These are phyloP conservation scores for Ceriops tagal DNA, from an alignment of 345 rosid species.

Conservation along the genomic window DNA sequence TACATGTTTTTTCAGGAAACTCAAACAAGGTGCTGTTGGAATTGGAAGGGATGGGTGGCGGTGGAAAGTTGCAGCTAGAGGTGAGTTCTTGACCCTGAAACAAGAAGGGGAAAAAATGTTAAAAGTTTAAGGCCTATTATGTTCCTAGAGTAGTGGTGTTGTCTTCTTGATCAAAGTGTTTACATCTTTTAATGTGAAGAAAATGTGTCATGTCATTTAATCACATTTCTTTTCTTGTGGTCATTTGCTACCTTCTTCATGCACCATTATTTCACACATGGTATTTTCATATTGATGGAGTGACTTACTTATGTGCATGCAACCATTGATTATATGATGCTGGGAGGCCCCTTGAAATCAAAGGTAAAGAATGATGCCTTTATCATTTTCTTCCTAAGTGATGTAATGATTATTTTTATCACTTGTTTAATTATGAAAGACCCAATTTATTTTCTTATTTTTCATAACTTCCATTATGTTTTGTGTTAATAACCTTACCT, in stretches of 20 bases:
- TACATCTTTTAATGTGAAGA: no score
- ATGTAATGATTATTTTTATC: no score
- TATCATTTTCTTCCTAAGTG: no score
- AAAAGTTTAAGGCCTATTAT: no score
- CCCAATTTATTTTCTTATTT: background rate
- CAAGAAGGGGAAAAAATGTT: background rate
- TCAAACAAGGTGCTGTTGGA: slow-evolving; percentile 63
- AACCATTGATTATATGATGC: background rate
- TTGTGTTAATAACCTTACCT: background rate
- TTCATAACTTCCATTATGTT: slow-evolving; percentile 2
- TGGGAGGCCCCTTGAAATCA: background rate
- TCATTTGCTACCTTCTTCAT: background rate
- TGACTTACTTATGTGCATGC: slow-evolving; percentile 4
- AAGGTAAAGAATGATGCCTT: slow-evolving; percentile 15
- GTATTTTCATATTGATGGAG: slow-evolving; percentile 18
- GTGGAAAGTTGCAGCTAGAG: slow-evolving; percentile 85
- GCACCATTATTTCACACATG: slow-evolving; percentile 8
- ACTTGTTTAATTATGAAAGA: no score
- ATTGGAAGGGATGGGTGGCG: slow-evolving; percentile 97
- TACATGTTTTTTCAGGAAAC: slow-evolving; percentile 48
- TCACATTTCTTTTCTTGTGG: slow-evolving; percentile 5
- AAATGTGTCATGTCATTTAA: background rate
- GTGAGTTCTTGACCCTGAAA: slow-evolving; percentile 34
- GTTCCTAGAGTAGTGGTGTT: no score
- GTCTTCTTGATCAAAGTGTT: no score